Evolutionary conservation across 1,139 yeast species (phyloP).

Genomic region (Blastobotrys serpentis): DNA sequence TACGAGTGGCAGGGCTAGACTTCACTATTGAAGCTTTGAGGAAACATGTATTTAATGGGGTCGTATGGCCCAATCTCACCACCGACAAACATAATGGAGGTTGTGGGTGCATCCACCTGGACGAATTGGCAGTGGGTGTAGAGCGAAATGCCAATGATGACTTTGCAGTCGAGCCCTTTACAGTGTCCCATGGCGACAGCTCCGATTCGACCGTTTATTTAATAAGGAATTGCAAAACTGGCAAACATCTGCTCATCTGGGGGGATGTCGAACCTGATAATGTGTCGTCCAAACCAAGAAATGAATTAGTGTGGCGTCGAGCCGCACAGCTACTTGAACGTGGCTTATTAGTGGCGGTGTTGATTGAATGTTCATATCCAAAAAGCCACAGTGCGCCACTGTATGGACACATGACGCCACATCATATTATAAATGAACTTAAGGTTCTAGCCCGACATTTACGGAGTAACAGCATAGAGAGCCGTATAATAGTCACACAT

Average conservation of each 20-base stretch:
- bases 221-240: constrained; percentile 40
- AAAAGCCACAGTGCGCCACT: constrained; percentile 46
- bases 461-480: constrained; percentile 38
- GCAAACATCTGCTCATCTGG: constrained; percentile 54
- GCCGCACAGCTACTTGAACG: constrained; percentile 50
- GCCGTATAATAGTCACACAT: constrained; percentile 66
- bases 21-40: constrained; percentile 55
- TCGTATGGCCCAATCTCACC: constrained; percentile 76
- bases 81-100: constrained; percentile 38
- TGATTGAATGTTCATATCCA: constrained; percentile 75
- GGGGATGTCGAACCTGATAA: constrained; percentile 81
- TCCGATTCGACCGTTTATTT: constrained; percentile 54
- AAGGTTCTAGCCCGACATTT: constrained; percentile 37
- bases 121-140: constrained; percentile 23
- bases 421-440: constrained; percentile 58
- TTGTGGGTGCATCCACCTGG: constrained; percentile 28
- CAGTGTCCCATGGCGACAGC: constrained; percentile 31
- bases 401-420: constrained; percentile 81
- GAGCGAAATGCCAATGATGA: constrained; percentile 6
- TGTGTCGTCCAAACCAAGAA: constrained; percentile 45
- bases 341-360: constrained; percentile 49
- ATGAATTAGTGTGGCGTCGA: constrained; percentile 55
- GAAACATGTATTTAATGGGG: constrained; percentile 65
- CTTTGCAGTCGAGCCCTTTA: constrained; percentile 23
- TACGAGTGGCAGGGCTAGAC: constrained; percentile 53